These are phyloP conservation scores for Rhizopogon salebrosus DNA, from an alignment of 768 basidiomycete species.

Conservation along the genomic window DNA sequence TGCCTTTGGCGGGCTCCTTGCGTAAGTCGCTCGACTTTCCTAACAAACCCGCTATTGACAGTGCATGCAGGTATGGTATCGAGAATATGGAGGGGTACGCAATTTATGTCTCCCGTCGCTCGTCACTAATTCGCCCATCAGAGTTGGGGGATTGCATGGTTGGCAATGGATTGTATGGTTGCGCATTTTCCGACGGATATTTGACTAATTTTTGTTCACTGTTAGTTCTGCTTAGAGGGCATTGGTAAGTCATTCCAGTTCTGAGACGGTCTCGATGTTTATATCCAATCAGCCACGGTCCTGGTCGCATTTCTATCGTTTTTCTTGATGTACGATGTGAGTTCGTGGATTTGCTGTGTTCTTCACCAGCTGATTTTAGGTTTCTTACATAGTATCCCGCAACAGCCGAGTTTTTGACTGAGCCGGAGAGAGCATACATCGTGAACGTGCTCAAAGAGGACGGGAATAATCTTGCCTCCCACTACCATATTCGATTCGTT, in stretches of 20 bases:
- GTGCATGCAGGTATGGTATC: conserved; percentile 28
- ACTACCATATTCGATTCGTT: conserved; percentile 40
- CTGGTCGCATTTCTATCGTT: conserved; percentile 23
- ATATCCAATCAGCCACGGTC: conserved; percentile 13
- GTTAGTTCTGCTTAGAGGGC: conserved; percentile 27
- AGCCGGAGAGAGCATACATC: conserved; percentile 35
- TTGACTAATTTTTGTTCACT: background rate
- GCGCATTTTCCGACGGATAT: background rate
- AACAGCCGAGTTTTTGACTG: conserved; percentile 50
- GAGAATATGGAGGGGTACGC: conserved; percentile 30
- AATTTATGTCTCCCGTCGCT: conserved; percentile 10
- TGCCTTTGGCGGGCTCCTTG: conserved; percentile 44
- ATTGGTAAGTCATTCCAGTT: conserved; percentile 12
- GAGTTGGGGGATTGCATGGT: conserved; percentile 25
- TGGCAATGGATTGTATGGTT: conserved; percentile 32
- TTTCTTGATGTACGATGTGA: conserved; percentile 51
- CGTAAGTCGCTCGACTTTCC: conserved; percentile 25
- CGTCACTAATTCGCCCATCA: background rate
- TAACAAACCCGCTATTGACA: background rate
- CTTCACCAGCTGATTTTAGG: background rate
- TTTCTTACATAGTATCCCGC: conserved; percentile 45
- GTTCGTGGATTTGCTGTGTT: conserved; percentile 3
- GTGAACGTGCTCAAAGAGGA: conserved; percentile 40
- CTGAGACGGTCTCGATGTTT: background rate
- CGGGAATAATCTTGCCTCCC: conserved; percentile 37